A percentile compares a stretch with the other conserved stretches of the same genome.
Conservation (phyloP, 352 stramenopile species). For the Phytophthora citrophthora region DNA sequence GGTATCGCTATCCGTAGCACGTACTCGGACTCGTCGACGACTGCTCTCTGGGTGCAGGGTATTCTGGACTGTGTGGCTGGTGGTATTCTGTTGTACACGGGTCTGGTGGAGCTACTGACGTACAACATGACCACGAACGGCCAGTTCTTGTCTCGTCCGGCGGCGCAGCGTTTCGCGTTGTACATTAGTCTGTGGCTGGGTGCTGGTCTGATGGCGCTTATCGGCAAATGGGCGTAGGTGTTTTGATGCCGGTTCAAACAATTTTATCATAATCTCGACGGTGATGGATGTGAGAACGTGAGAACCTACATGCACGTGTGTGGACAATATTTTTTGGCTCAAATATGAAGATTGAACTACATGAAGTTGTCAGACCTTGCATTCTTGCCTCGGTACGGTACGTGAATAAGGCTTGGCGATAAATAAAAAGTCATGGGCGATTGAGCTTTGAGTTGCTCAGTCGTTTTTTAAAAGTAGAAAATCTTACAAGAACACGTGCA, state of each 20-base stretch:
- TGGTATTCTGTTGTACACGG: conserved; percentile 76
- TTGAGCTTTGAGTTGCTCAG: too few species aligned
- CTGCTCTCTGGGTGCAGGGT: conserved; percentile 64
- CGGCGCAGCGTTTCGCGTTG: conserved; percentile 42
- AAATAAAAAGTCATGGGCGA: too few species aligned
- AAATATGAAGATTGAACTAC: too few species aligned
- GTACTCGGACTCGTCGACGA: conserved; percentile 55
- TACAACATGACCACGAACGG: conserved; percentile 77
- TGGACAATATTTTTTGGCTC: too few species aligned
- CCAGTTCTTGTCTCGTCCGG: conserved; percentile 50
- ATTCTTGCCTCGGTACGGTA: too few species aligned
- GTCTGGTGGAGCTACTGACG: conserved; percentile 68
- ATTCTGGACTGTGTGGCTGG: conserved; percentile 70
- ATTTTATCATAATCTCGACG: too few species aligned
- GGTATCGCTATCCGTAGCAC: conserved; percentile 60
- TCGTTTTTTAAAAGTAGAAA: too few species aligned
- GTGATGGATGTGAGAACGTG: too few species aligned
- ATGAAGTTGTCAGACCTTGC: too few species aligned
- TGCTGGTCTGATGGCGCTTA: conserved; percentile 62
- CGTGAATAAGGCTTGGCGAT: too few species aligned
- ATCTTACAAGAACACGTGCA: too few species aligned
- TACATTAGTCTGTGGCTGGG: conserved; percentile 63
- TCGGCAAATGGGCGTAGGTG: conserved; percentile 71
- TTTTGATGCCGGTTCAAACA: neutral
- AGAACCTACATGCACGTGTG: too few species aligned